Conservation (phyloP, 345 rosid genomes). For the Arabis alpina region DNA sequence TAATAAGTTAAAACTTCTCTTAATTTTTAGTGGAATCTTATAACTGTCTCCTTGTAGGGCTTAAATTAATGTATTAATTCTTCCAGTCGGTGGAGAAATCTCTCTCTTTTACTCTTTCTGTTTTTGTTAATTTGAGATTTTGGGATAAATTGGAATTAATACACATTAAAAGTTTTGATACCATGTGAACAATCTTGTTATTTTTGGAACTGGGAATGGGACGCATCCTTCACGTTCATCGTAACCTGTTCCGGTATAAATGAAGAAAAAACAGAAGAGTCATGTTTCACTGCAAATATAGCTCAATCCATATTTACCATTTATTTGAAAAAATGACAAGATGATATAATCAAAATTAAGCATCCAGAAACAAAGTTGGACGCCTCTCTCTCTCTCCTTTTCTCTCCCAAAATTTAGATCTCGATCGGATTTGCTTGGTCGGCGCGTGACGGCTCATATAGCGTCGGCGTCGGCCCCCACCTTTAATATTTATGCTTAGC, state of each 20-base stretch:
- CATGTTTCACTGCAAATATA: slow-evolving; percentile 14
- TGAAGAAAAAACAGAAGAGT: slow-evolving; percentile 16
- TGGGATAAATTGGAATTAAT: slow-evolving; percentile 2
- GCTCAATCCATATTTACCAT: neutral
- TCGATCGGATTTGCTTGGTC: too few relatives aligned
- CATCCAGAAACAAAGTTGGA: too few relatives aligned
- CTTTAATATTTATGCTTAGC: too few relatives aligned
- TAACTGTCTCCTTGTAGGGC: neutral
- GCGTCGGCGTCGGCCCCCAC: too few relatives aligned
- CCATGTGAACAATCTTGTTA: slow-evolving; percentile 23
- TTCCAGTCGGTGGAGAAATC: slow-evolving; percentile 31
- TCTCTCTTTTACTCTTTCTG: neutral
- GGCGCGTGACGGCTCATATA: too few relatives aligned
- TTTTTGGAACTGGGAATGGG: slow-evolving; percentile 2
- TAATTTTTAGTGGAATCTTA: slow-evolving; percentile 16
- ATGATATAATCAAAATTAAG: too few relatives aligned
- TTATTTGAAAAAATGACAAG: too few relatives aligned
- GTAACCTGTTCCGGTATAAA: slow-evolving; percentile 22
- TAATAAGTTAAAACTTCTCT: neutral
- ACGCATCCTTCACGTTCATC: slow-evolving; percentile 36
- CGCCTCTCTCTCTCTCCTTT: too few relatives aligned
- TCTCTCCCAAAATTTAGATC: too few relatives aligned
- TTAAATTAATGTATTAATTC: neutral
- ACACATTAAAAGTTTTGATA: slow-evolving; percentile 7
- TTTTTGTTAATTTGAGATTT: slow-evolving; percentile 19